Conservation (phyloP, 306 rosid species). For the Psophocarpus tetragonolobus region DNA sequence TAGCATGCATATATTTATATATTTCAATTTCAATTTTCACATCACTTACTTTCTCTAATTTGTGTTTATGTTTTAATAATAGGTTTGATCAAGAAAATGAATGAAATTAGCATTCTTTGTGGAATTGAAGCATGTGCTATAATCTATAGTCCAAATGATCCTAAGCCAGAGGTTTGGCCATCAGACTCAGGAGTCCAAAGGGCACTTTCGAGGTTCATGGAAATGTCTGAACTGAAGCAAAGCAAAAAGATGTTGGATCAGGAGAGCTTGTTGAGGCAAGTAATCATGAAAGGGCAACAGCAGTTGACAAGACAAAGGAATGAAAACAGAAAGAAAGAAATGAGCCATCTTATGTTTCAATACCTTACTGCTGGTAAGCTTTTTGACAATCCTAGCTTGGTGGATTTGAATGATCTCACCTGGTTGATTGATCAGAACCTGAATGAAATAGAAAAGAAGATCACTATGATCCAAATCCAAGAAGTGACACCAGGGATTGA, state of each 20-base stretch:
- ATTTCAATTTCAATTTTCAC: background rate
- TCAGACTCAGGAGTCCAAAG: background rate
- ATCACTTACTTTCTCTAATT: background rate
- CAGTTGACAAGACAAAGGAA: conserved; percentile 19
- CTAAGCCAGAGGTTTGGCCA: conserved; percentile 47
- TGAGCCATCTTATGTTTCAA: conserved; percentile 26
- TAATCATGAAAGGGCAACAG: conserved; percentile 20
- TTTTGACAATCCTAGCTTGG: background rate
- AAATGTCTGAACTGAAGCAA: conserved; percentile 5
- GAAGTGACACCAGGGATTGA: background rate
- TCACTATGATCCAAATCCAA: background rate
- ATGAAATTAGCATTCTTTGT: conserved; percentile 31
- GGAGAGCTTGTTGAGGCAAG: conserved; percentile 26
- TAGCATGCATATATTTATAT: background rate
- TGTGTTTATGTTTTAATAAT: background rate
- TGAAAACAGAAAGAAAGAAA: conserved; percentile 28
- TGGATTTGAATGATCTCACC: conserved; percentile 28
- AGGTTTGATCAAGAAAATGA: conserved; percentile 28
- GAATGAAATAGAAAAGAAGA: background rate
- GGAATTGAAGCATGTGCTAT: conserved; percentile 42
- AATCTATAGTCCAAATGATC: conserved; percentile 21
- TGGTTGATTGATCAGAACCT: conserved; percentile 29
- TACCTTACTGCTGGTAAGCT: background rate
- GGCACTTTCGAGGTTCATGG: conserved; percentile 8
- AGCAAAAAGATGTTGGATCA: conserved; percentile 38